A percentile compares a stretch with the other conserved stretches of the same genome.
Evolutionary conservation across 768 basidiomycete genomes (phyloP).

Genomic region (Trametes coccinea): DNA sequence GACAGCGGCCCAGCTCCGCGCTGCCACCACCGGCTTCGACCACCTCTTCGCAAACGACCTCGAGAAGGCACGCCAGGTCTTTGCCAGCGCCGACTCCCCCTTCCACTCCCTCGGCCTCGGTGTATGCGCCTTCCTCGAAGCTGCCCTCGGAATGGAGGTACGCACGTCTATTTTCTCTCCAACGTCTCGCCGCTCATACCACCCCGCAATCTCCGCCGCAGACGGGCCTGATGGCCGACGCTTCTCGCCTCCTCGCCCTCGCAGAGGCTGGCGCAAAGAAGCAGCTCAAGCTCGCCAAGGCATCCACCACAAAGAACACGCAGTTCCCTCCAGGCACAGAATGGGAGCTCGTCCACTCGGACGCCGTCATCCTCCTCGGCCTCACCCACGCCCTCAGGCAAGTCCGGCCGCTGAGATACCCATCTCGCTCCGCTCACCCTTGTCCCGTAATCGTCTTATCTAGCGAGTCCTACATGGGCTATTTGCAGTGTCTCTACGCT

Average conservation of each 20-base stretch:
- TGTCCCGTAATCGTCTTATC: not conserved
- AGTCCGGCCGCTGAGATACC: conserved; percentile 23
- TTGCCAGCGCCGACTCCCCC: conserved; percentile 55
- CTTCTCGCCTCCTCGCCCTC: conserved; percentile 51
- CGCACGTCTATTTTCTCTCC: conserved; percentile 13
- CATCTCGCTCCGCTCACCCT: conserved; percentile 4
- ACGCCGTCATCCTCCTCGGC: conserved; percentile 69
- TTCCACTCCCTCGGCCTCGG: conserved; percentile 76
- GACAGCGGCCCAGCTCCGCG: conserved; percentile 33
- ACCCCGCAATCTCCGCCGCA: conserved; percentile 27
- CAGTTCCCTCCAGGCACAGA: conserved; percentile 66
- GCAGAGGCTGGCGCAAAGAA: conserved; percentile 65
- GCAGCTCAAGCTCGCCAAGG: conserved; percentile 42
- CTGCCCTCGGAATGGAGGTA: conserved; percentile 81
- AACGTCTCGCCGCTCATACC: not conserved
- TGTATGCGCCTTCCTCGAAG: conserved; percentile 72
- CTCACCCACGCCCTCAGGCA: conserved; percentile 72
- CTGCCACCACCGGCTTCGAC: conserved; percentile 60
- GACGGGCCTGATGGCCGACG: conserved; percentile 65
- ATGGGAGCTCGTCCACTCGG: conserved; percentile 76
- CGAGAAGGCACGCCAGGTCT: conserved; percentile 49
- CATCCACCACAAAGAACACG: conserved; percentile 31
- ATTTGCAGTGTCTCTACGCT: conserved; percentile 72
- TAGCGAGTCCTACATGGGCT: conserved; percentile 78
- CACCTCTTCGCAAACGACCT: conserved; percentile 70